Evolutionary conservation across 306 rosid species (phyloP).

Genomic region (Astragalus glycyphyllos): DNA sequence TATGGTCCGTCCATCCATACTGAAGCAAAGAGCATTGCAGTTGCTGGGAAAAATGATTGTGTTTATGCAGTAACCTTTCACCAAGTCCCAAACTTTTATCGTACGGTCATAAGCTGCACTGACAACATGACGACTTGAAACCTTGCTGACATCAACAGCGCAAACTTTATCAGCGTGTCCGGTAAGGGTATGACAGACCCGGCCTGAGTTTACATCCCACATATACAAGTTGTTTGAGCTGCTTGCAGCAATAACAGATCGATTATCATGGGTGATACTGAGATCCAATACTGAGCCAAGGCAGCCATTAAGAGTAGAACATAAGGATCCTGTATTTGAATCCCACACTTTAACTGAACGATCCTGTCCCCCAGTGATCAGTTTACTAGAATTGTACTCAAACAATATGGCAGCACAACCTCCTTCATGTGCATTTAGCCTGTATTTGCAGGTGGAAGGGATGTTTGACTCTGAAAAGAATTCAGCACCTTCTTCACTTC

Average conservation of each 20-base stretch:
- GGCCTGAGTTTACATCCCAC: constrained; percentile 85
- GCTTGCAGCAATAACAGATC: constrained; percentile 93
- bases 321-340: constrained; percentile 70
- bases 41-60: constrained; percentile 82
- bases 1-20: constrained; percentile 88
- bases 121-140: constrained; percentile 83
- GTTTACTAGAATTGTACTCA: constrained; percentile 72
- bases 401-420: constrained; percentile 90
- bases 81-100: constrained; percentile 92
- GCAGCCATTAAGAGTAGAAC: constrained; percentile 75
- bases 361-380: constrained; percentile 97
- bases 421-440: constrained; percentile 87
- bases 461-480: constrained; percentile 73
- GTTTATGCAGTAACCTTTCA: constrained; percentile 93
- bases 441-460: constrained; percentile 76
- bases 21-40: constrained; percentile 88
- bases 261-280: constrained; percentile 81
- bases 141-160: constrained; percentile 89
- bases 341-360: constrained; percentile 91
- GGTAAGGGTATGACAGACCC: constrained; percentile 86
- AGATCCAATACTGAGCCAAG: constrained; percentile 96
- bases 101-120: constrained; percentile 98
- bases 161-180: constrained; percentile 97
- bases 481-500: constrained; percentile 92
- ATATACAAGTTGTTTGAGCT: constrained; percentile 91